These are phyloP conservation scores for Solanum rostratum DNA, from an alignment of 257 asterid genomes.

Conservation along the genomic window DNA sequence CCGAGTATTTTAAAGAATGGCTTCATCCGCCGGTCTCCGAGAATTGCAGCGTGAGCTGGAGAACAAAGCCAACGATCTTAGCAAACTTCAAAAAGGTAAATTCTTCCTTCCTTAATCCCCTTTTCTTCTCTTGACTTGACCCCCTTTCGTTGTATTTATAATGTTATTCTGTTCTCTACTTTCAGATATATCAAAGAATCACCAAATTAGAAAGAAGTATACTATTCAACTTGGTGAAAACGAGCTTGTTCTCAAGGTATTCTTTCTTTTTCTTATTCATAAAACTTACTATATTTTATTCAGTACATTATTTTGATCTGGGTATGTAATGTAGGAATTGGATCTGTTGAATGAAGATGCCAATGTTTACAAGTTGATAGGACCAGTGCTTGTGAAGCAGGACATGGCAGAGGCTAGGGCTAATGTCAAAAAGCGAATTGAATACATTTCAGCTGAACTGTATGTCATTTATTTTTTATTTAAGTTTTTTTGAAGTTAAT, in stretches of 20 bases:
- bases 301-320: background rate
- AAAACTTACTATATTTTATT: background rate
- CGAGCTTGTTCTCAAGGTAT: slow-evolving; percentile 87
- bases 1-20: slow-evolving; percentile 1
- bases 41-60: slow-evolving; percentile 81
- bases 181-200: slow-evolving; percentile 73
- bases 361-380: slow-evolving; percentile 88
- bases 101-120: background rate
- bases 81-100: slow-evolving; percentile 64
- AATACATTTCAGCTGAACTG: slow-evolving; percentile 88
- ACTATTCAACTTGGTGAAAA: slow-evolving; percentile 95
- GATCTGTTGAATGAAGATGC: slow-evolving; percentile 86
- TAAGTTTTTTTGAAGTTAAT: background rate
- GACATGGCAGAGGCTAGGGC: slow-evolving; percentile 97
- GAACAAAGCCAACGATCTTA: slow-evolving; percentile 80
- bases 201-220: slow-evolving; percentile 79
- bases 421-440: slow-evolving; percentile 89
- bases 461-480: slow-evolving; percentile 21
- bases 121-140: background rate
- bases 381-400: slow-evolving; percentile 93
- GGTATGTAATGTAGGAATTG: slow-evolving; percentile 51
- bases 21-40: slow-evolving; percentile 34
- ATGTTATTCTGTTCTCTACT: background rate
- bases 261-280: background rate
- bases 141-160: background rate